phyloP scores from a whole-genome alignment of 495 filamentous ascomycete genomes.

The Aspergillus ostianus region DNA sequence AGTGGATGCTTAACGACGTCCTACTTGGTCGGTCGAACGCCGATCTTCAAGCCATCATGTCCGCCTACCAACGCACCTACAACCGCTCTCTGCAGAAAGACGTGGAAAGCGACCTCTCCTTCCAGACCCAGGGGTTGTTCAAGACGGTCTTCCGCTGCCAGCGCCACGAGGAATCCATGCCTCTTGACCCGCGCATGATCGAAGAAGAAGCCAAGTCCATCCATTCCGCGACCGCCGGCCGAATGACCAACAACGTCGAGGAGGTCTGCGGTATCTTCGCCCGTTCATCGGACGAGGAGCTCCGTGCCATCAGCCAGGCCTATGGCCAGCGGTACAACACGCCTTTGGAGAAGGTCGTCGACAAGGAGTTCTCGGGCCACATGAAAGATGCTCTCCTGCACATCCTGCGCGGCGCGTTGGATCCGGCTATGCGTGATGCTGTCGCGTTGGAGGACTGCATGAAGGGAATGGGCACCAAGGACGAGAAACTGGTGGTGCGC shows the following conservation, averaged over 20 bases:
- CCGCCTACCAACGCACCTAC: constrained; percentile 66
- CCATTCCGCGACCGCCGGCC: constrained; percentile 68
- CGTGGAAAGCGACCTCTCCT: constrained; percentile 73
- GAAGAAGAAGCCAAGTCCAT: constrained; percentile 71
- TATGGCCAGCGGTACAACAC: constrained; percentile 66
- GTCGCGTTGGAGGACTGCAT: constrained; percentile 77
- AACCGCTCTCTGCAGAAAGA: constrained; percentile 59
- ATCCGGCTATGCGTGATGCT: constrained; percentile 82
- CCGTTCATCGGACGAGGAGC: constrained; percentile 68
- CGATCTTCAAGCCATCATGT: constrained; percentile 78
- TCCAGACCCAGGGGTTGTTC: constrained; percentile 82
- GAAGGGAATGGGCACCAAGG: constrained; percentile 84
- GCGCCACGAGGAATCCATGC: constrained; percentile 71
- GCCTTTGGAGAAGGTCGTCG: constrained; percentile 67
- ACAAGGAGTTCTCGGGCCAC: constrained; percentile 83
- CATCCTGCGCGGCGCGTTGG: constrained; percentile 71
- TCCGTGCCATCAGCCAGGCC: constrained; percentile 72
- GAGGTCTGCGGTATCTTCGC: constrained; percentile 75
- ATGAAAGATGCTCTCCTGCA: constrained; percentile 83
- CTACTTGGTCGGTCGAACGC: constrained; percentile 80
- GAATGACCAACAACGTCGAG: constrained; percentile 69
- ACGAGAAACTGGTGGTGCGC: constrained; percentile 70
- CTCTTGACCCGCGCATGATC: constrained; percentile 64
- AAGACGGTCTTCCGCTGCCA: constrained; percentile 67
- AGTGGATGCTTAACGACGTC: constrained; percentile 79